Evolutionary conservation across 345 rosid genomes (phyloP), one percentile per base, ranked within the genome.

Genomic region (Adansonia digitata): DNA sequence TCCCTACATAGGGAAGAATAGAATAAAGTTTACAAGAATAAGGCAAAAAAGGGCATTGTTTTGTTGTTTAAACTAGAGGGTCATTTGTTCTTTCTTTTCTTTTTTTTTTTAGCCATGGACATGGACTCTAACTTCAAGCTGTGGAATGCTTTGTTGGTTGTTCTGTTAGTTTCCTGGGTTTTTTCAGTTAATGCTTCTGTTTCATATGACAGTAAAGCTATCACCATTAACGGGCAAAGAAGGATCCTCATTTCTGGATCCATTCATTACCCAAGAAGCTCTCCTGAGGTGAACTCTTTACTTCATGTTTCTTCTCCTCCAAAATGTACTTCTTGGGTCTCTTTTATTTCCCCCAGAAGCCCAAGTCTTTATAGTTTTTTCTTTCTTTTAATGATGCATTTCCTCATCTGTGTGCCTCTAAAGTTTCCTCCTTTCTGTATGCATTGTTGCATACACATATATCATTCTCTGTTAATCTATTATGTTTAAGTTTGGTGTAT

Each of bases 201-300:
- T 52, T 90, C 97, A 17, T 92, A 94, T 81, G 98, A 94, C 75
- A 80, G 83, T 43, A 90, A 81, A 74, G 94, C 98, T 46, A 86
- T 94, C 79, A 80, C 86, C 77, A 91, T 92, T 80, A 90, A 91
- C 89, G 98, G 98, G 55, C 85, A 85, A 62, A 90, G 97, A 82
- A 92, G 92, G 85, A 93, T 94, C 79, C 98, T 94, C 62, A 81
- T 94, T 77, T 94, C 97, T 79, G 98, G 98, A 79, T 94, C 98
- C 88, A 94, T 94, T 84, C 98, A 94, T 79, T 94, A 94, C 77
- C 98, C 98, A 61, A 90, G 98, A 86, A 95, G 99, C 83, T 75
- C 99, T 4, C 98, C 99, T 75, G 96, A 95, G 98, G 98, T 91
- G 77, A 61, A 1, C 26, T 78, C 69, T 56, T 27, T 5, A 29